These are phyloP conservation scores for Fraxinus dipetala DNA, from an alignment of 305 asterid genomes.

Conservation along the genomic window DNA sequence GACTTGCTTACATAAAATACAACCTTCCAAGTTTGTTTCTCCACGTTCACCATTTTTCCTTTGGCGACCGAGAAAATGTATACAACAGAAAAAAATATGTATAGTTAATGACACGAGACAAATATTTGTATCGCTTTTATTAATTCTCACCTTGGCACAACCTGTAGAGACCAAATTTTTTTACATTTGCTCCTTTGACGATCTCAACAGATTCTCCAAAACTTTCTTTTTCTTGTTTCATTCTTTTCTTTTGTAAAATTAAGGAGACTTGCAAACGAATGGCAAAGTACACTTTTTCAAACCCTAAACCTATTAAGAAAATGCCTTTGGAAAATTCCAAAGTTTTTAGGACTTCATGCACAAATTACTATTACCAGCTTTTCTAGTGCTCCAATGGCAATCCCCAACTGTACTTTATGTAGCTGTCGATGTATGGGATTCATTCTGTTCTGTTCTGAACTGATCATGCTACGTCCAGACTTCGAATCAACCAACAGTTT, in stretches of 20 bases:
- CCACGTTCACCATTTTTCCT: not conserved
- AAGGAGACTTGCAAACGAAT: conserved; percentile 22
- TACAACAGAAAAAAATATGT: not conserved
- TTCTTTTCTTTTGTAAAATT: conserved; percentile 6
- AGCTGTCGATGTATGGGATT: conserved; percentile 12
- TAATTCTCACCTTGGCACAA: conserved; percentile 3
- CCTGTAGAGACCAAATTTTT: conserved; percentile 31
- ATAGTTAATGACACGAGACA: not conserved
- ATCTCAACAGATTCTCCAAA: conserved; percentile 32
- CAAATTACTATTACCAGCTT: conserved; percentile 25
- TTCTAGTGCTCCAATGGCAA: not conserved
- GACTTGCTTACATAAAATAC: not conserved
- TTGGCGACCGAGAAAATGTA: not conserved
- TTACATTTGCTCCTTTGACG: conserved; percentile 37
- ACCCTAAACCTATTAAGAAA: conserved; percentile 23
- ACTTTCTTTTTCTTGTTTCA: not conserved
- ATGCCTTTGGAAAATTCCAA: conserved; percentile 10
- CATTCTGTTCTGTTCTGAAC: conserved; percentile 15
- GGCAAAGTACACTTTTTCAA: conserved; percentile 19
- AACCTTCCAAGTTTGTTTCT: not conserved
- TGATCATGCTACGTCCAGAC: conserved; percentile 45
- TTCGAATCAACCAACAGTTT: conserved; percentile 72
- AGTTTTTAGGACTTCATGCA: conserved; percentile 8
- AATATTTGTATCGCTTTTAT: not conserved
- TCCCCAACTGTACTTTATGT: conserved; percentile 29